Evolutionary conservation across 176 grass and related monocot genomes (phyloP), one percentile per base, ranked within the genome.

Genomic region (Cenchrus fungigraminus): DNA sequence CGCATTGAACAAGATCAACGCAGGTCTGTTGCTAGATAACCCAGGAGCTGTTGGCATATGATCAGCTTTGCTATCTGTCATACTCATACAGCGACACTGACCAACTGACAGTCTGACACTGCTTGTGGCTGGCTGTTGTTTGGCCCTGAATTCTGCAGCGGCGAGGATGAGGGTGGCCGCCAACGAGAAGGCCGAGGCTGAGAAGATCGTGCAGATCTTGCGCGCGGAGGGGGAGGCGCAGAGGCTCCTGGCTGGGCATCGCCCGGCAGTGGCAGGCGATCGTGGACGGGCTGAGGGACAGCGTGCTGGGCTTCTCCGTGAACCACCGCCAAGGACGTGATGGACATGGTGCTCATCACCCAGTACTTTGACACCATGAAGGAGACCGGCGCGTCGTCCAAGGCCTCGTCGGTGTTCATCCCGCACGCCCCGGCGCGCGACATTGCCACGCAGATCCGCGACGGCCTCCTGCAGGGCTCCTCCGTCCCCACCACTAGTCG

Each of bases 351-450:
- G 40, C 81, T 97, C 63, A 91, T 97, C 70, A 97, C 94, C 6
- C 91, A 94, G 55, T 97, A 97, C 78, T 97, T 97, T n/a, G 91
- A 94, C 51, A 92, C 94, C 37, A 97, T 97, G 94, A 97, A 97
- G 77, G 94, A 97, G 43, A 92, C 94, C 1, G 89, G 89, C 16
- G 91, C 94, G 5, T 58, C 79, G 1, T 94, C 91, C 58, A 97
- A 94, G 83, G 88, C 90, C 1, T 92, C 94, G 6, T 71, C 91
- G 3, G 91, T 97, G 31, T 97, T 97, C 85, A 92, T 94, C 64
- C 94, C 91, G 2, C 91, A 97, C 12, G 94, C 9, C 91, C 91
- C 3, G 94, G 91, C 94, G 17, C 83, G 87, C 19, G 94, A 97
- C 74, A 83, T 97, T 40, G 89, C 94, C 15, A 81, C 74, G 8